Conservation (phyloP, 2,329 filamentous ascomycete species). For the Colletotrichum sp. region DNA sequence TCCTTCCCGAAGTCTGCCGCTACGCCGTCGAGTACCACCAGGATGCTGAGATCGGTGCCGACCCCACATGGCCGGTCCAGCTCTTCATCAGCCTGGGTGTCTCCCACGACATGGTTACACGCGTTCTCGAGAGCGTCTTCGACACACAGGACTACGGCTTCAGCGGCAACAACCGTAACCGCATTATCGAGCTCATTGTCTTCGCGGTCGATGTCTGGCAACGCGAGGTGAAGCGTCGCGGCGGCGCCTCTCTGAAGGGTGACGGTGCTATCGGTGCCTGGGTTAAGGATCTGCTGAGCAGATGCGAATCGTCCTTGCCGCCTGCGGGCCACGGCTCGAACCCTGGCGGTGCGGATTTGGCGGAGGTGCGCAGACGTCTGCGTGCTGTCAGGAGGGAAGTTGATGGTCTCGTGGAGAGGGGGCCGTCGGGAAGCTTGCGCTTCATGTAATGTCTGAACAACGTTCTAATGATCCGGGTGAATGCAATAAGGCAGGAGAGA, state of each 20-base stretch:
- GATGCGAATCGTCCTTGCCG: constrained; percentile 52
- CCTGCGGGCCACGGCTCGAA: constrained; percentile 44
- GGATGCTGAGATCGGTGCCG: constrained; percentile 61
- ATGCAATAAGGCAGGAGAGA: background rate
- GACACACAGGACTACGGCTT: constrained; percentile 66
- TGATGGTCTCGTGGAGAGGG: constrained; percentile 46
- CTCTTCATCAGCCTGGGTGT: constrained; percentile 62
- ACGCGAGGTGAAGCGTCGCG: constrained; percentile 52
- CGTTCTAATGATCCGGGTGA: background rate
- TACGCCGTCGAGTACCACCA: constrained; percentile 66
- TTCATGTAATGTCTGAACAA: constrained; percentile 42
- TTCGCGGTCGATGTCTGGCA: constrained; percentile 55
- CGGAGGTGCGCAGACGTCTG: constrained; percentile 47
- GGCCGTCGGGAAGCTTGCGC: constrained; percentile 46
- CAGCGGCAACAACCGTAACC: constrained; percentile 52
- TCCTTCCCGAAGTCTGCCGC: constrained; percentile 67
- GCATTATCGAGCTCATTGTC: constrained; percentile 60
- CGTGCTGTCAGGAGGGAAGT: constrained; percentile 49
- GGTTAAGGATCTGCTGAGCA: constrained; percentile 54
- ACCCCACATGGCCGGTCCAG: constrained; percentile 61
- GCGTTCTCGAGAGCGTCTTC: constrained; percentile 61
- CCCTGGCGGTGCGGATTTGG: constrained; percentile 48
- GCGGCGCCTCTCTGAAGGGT: constrained; percentile 41
- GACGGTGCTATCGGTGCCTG: constrained; percentile 43
- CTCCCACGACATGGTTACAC: constrained; percentile 60